A percentile compares a stretch with the other conserved stretches of the same genome.
phyloP scores from a whole-genome alignment of 2,329 filamentous ascomycete genomes.

The Aspergillus uvarum region DNA sequence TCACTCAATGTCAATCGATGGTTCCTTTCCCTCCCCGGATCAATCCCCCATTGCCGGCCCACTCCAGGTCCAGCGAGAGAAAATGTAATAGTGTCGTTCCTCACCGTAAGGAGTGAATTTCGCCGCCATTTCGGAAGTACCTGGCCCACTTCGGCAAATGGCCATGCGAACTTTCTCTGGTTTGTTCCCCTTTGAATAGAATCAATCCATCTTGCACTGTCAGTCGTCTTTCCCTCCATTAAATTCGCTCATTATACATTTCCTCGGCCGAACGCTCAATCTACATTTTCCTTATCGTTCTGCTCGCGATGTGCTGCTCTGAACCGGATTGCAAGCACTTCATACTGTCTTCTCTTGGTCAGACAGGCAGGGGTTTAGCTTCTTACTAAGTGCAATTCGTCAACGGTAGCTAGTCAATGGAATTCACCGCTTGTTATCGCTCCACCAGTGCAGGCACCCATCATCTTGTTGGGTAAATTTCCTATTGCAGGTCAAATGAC shows the following conservation, averaged over 20 bases:
- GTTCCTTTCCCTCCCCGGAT: slow-evolving; percentile 15
- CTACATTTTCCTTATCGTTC: background rate
- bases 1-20: slow-evolving; percentile 19
- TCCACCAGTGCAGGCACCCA: slow-evolving; percentile 1
- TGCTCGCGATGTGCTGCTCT: background rate
- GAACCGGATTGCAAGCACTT: slow-evolving; percentile 13
- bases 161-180: background rate
- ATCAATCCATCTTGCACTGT: background rate
- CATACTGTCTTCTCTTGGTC: background rate
- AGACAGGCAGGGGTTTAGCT: background rate
- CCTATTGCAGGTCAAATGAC: background rate
- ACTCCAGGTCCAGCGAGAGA: slow-evolving; percentile 18
- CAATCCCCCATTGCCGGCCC: slow-evolving; percentile 18
- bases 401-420: background rate
- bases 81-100: slow-evolving; percentile 12
- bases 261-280: background rate
- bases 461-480: slow-evolving; percentile 1
- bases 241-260: background rate
- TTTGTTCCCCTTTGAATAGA: background rate
- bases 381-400: background rate
- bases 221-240: background rate
- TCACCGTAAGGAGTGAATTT: slow-evolving; percentile 16
- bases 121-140: slow-evolving; percentile 10
- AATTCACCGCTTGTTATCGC: slow-evolving; percentile 15
- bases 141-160: slow-evolving; percentile 15